phyloP scores from a whole-genome alignment of 768 basidiomycete genomes.

The Suillus subluteus region DNA sequence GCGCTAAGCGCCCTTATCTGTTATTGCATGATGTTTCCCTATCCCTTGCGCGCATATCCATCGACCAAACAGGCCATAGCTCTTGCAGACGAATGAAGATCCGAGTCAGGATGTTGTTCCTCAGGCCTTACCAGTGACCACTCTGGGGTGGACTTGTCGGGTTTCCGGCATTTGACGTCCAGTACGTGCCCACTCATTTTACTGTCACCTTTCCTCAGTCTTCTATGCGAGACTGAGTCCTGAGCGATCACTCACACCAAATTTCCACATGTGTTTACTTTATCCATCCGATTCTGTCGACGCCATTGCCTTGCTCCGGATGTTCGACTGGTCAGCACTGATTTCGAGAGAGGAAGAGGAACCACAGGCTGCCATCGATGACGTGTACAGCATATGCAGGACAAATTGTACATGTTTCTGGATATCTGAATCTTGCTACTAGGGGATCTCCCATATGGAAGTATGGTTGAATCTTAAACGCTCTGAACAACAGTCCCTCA shows the following conservation, averaged over 20 bases:
- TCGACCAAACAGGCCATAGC: too few species aligned
- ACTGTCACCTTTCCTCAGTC: not conserved
- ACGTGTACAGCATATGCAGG: too few species aligned
- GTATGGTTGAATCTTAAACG: too few species aligned
- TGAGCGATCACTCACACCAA: not conserved
- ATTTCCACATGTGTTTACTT: not conserved
- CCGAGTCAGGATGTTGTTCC: too few species aligned
- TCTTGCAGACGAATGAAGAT: too few species aligned
- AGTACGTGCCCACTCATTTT: too few species aligned
- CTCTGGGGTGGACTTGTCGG: not conserved
- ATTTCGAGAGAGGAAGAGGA: not conserved
- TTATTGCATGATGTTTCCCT: not conserved
- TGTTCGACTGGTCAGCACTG: not conserved
- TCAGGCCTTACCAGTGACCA: too few species aligned
- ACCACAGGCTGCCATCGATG: not conserved
- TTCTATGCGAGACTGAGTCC: not conserved
- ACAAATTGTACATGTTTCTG: too few species aligned
- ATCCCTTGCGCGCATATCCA: not conserved
- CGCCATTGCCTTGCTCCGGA: not conserved
- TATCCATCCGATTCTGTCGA: not conserved
- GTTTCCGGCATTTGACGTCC: too few species aligned
- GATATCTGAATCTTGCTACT: too few species aligned
- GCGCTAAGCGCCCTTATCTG: constrained; percentile 25
- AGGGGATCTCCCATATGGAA: too few species aligned
- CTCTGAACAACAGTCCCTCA: constrained; percentile 7